Evolutionary conservation across 1,139 yeast species (phyloP), one percentile per base, ranked within the genome.

Genomic region (Zygosaccharomyces sapae): DNA sequence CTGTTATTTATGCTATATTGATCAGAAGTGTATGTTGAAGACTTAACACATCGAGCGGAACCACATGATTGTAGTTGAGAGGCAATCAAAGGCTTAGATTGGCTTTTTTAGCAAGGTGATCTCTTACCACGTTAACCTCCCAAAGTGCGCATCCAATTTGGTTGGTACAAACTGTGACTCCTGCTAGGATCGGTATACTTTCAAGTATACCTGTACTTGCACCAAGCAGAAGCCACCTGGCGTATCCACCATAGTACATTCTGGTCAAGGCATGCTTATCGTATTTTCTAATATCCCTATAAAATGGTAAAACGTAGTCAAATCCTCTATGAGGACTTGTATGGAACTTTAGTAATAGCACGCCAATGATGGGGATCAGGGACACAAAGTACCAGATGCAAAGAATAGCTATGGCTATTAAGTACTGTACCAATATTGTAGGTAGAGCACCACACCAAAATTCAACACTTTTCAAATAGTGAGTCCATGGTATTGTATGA

Each of bases 191-290:
- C 1, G 57, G 57, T 9, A 54, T 31, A 13, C 48, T 30, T 38
- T 54, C 57, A 8, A 43, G 18, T 10, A 54, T 9, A 16, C 51
- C 48, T 4, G 54, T 45, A 6, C 40, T 35, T 3, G 47, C 22
- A 3, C 55, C 55, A 20, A 48, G 44, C 13, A 48, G 25, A 25
- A 44, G 43, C 57, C 57, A 54, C 12, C 44, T 45, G n/a, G 45
- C 50, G 33, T 43, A 54, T 10, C 41, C 27, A 12, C 43, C 38
- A 41, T 52, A 52, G 42, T 49, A 54, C 5, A 44, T 34, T 19
- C 31, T 34, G 2, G 36, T 40, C 6, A 49, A 19, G 10, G 45
- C 44, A 10, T 34, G 41, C 4, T 38, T 31, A 36, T 42, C 47
- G 18, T 49, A 31, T 22, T 48, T 39, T n/a, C 44, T 40, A 5